Evolutionary conservation across 495 filamentous ascomycete species (phyloP).

Genomic region (Xylaria acuta): DNA sequence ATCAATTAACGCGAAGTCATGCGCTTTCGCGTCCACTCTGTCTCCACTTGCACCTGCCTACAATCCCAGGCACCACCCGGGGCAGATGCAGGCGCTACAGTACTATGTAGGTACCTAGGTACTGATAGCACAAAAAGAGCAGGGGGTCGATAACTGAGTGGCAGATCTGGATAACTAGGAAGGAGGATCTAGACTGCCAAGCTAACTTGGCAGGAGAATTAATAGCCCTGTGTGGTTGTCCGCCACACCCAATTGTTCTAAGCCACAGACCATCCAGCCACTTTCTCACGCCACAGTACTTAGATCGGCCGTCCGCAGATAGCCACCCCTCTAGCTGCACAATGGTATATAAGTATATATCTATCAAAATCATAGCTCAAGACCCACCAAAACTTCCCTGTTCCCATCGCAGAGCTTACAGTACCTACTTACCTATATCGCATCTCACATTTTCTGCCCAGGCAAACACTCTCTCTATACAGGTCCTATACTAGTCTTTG

Average conservation of each 20-base stretch:
- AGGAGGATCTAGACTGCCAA: too few species aligned
- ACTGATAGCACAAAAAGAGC: too few species aligned
- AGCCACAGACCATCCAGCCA: too few species aligned
- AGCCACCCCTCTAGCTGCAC: background rate
- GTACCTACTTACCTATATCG: background rate
- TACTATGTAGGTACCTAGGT: background rate
- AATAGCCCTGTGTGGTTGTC: too few species aligned
- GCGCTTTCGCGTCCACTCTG: constrained; percentile 29
- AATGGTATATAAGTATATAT: background rate
- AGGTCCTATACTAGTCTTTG: background rate
- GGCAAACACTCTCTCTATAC: background rate
- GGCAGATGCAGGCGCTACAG: background rate
- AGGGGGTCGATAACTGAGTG: too few species aligned
- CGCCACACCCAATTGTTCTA: too few species aligned
- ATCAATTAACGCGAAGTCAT: constrained; percentile 45
- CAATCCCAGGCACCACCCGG: background rate
- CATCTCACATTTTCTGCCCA: background rate
- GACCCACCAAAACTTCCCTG: background rate
- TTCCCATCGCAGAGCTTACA: background rate
- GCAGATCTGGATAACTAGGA: too few species aligned
- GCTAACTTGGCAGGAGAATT: too few species aligned
- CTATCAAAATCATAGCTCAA: background rate
- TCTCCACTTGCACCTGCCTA: background rate
- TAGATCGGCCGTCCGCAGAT: too few species aligned
- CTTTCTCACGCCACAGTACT: too few species aligned